A percentile compares a stretch with the other conserved stretches of the same genome.
phyloP scores from a whole-genome alignment of 306 rosid species.

The Trichosanthes truncata region DNA sequence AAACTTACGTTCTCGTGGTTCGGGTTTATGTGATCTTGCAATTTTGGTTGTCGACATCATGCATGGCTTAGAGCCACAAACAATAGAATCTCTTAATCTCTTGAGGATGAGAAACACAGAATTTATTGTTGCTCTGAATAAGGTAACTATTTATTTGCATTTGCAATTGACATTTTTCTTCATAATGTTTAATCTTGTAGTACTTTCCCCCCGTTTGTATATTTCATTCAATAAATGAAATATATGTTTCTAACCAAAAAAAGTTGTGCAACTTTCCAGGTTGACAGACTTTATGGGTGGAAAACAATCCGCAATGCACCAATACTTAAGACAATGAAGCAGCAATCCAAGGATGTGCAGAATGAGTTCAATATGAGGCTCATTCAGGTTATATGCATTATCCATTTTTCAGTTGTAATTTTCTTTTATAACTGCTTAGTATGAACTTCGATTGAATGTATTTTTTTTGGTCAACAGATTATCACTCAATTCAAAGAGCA shows the following conservation, averaged over 20 bases:
- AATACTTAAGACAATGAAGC: conserved; percentile 65
- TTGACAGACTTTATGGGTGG: conserved; percentile 95
- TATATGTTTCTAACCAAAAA: background rate
- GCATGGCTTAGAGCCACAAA: conserved; percentile 96
- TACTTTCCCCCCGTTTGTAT: background rate
- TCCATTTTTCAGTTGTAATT: background rate
- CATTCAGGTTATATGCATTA: conserved; percentile 41
- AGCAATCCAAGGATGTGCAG: conserved; percentile 74
- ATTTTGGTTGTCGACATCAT: conserved; percentile 94
- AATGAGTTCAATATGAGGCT: conserved; percentile 83
- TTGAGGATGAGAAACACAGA: conserved; percentile 93
- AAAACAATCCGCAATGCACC: conserved; percentile 67
- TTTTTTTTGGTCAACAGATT: conserved; percentile 38
- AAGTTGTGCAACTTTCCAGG: conserved; percentile 34
- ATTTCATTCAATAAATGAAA: background rate
- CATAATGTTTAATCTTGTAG: conserved; percentile 4
- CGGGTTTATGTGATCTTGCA: conserved; percentile 92
- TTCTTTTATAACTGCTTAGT: background rate
- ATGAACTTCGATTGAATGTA: conserved; percentile 9
- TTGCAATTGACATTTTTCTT: background rate
- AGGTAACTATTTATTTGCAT: conserved; percentile 30
- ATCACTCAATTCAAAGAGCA: conserved; percentile 79
- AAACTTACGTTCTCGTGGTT: conserved; percentile 87
- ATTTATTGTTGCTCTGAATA: conserved; percentile 85
- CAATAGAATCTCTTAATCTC: conserved; percentile 84